A percentile compares a stretch with the other conserved stretches of the same genome.
Evolutionary conservation across 257 asterid species (phyloP).

Genomic region (Verbena officinalis): DNA sequence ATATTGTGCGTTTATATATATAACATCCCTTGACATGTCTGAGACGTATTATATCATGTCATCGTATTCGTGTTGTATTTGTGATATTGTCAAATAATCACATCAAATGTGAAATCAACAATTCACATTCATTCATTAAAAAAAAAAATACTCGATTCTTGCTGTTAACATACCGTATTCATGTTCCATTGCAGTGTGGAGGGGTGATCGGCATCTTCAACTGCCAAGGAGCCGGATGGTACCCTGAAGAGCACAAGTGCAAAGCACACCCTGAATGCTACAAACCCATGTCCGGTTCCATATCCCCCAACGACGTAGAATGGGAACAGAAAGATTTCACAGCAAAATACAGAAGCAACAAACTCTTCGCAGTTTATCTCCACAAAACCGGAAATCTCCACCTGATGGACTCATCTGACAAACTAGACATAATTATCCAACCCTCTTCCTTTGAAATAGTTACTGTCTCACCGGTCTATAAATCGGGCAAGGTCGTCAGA

Average conservation of each 20-base stretch:
- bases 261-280: slow-evolving; percentile 46
- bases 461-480: slow-evolving; percentile 32
- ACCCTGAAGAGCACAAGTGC: slow-evolving; percentile 49
- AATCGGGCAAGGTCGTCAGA: slow-evolving; percentile 6
- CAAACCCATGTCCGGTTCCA: slow-evolving; percentile 34
- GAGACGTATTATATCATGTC: no score
- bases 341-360: slow-evolving; percentile 17
- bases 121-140: no score
- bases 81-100: no score
- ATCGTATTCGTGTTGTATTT: no score
- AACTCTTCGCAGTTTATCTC: slow-evolving; percentile 35
- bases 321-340: slow-evolving; percentile 43
- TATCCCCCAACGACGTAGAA: slow-evolving; percentile 39
- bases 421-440: slow-evolving; percentile 27
- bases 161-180: background rate
- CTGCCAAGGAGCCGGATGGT: slow-evolving; percentile 59
- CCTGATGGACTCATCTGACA: slow-evolving; percentile 32
- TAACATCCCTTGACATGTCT: no score
- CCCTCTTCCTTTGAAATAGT: slow-evolving; percentile 40
- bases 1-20: no score
- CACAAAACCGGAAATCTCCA: slow-evolving; percentile 33
- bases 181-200: slow-evolving; percentile 35
- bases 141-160: no score
- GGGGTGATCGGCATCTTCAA: slow-evolving; percentile 52
- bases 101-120: no score